Base-by-base conservation (phyloP, 2,329 filamentous ascomycete species). In the Fusarium sp. region DNA sequence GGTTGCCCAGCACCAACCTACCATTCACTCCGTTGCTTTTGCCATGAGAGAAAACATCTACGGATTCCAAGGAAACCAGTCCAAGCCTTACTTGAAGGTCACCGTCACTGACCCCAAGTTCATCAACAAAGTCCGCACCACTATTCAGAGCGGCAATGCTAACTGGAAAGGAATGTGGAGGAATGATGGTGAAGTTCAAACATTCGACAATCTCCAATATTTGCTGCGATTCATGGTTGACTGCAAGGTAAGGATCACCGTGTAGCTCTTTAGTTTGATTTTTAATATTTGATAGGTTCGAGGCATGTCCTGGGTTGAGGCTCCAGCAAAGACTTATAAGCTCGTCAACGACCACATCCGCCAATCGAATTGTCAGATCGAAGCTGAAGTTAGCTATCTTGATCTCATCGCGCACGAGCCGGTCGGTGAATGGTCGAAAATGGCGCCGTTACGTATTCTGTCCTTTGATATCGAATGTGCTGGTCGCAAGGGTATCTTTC, bases 401-500 rank as follows among this genome's bases (percentile, higher is more conserved):
- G 90, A 98, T 74, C 84, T 99, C 11, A 90, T 98, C 68, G 90
- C 96, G 12, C 95, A 98, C 79, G 89, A 92, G 50, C 90, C 94
- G 4, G 92, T 96, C 71, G 95, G 94, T 20, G 94, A 98, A 78
- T 99, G 95, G 94, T 93, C 93, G 28, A 99, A 98, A 82, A 98
- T 98, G 90, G 96, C 97, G 0, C 96, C 96, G 0, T 84, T 99
- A 5, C 90, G 96, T 66, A 92, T 97, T 48, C 82, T 99, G 47
- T 98, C 96, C 7, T 98, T 99, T 76, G 96, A 99, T 88, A 99
- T 99, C 74, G 96, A 99, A 80, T 99, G 96, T 80, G 96, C 96
- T 73, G 96, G 96, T 54, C 92, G 97, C 73, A 98, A 99, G 81
- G 96, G 96, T 71, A 92, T 99, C 76, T 99, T 99, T 76, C 96